Base-by-base conservation (phyloP, 805 yeast species). In the Lachancea nothofagi region DNA sequence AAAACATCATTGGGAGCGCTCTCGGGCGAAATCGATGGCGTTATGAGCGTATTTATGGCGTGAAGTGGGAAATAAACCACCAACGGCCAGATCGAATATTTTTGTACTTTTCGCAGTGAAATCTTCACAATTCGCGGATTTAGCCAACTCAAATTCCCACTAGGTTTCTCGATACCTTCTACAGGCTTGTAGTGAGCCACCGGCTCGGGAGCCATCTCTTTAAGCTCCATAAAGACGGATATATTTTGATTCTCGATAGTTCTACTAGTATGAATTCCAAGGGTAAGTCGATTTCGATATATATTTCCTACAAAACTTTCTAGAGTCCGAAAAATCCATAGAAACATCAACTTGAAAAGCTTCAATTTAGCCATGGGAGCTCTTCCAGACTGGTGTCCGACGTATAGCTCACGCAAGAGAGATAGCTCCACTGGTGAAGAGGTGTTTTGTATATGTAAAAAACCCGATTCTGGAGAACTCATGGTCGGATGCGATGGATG, bases 401-500 rank as follows among this genome's bases (percentile, higher is more conserved):
- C 57, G 15, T 56, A 53, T 33, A 49, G 52, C 9, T 19, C 45
- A 6, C 20, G 40, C 8, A 60, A 55, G 39, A 28, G 25, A 6
- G 54, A 54, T 37, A 48, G 52, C 1, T 28, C 20, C 3, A 57
- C 57, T 1, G 54, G 80, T 17, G 83, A 80, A 47, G 85, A 80
- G 49, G 64, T 83, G 5, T 87, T 70, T 52, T 88, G 97, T 57
- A 62, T 80, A 0, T 88, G 97, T 57, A 70, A 93, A 27, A 73
- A 72, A 44, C 82, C 87, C 0, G 96, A 89, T 52, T 70, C 72
- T 43, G 93, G 89, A 1, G 80, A 77, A 42, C 64, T 88, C 56
- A 89, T 89, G 97, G 83, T 89, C n/a, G 86, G 83, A 0, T 88
- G 97, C 57, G 96, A 88, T 57, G 89, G 86, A 5, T 89, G 97